Conservation (phyloP, 2,329 filamentous ascomycete species). For the Epichloe baconii region DNA sequence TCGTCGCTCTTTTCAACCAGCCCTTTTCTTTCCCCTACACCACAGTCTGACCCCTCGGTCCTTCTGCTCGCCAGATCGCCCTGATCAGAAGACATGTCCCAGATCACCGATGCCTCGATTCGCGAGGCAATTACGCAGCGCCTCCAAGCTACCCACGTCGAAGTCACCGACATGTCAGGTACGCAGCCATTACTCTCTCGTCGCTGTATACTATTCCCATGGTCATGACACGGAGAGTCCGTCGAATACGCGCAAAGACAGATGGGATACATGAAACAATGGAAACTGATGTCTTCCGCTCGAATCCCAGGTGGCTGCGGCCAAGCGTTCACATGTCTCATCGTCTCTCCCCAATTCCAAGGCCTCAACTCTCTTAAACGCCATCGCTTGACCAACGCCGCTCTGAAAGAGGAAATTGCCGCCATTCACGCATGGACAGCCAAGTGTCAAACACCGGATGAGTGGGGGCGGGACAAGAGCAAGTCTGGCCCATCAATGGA, state of each 20-base stretch:
- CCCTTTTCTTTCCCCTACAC: background rate
- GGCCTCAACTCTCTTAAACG: conserved; percentile 68
- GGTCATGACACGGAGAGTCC: too few relatives aligned
- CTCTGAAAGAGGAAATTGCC: conserved; percentile 76
- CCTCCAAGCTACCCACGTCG: conserved; percentile 64
- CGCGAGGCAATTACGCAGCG: conserved; percentile 54
- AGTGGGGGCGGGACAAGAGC: conserved; percentile 59
- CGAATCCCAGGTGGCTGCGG: conserved; percentile 41
- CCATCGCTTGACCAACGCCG: conserved; percentile 73
- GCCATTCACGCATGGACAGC: conserved; percentile 91
- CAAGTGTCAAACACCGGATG: conserved; percentile 82
- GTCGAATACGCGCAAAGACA: background rate
- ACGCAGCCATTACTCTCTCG: conserved; percentile 16
- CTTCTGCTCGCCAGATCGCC: too few relatives aligned
- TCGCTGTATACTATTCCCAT: background rate
- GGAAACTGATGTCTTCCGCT: background rate
- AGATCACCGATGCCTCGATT: conserved; percentile 60
- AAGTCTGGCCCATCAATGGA: conserved; percentile 26
- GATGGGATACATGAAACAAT: background rate
- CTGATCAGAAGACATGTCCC: conserved; percentile 1
- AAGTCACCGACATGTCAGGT: conserved; percentile 91
- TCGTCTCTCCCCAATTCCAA: conserved; percentile 53
- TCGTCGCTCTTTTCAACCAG: background rate
- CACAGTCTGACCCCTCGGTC: background rate
- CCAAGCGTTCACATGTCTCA: conserved; percentile 45